phyloP scores from a whole-genome alignment of 768 basidiomycete genomes.

The Kwoniella europaea region DNA sequence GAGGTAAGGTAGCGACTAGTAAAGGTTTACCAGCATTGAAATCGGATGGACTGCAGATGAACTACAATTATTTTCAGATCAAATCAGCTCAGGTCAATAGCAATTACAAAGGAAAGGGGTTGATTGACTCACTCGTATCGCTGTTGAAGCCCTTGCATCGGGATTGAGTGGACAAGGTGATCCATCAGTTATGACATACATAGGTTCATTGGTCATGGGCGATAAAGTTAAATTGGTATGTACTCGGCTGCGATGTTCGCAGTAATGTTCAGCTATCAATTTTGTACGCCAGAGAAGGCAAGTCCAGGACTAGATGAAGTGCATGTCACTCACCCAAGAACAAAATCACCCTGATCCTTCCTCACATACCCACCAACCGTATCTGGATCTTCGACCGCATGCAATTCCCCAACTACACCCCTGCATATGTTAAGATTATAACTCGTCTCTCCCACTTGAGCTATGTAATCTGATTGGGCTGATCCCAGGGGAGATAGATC shows the following conservation, averaged over 20 bases:
- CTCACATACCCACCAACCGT: conserved; percentile 50
- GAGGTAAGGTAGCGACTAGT: conserved; percentile 72
- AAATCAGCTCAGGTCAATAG: too few relatives aligned
- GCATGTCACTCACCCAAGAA: conserved; percentile 43
- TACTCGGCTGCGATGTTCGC: conserved; percentile 60
- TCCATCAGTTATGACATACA: conserved; percentile 68
- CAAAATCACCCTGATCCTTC: conserved; percentile 50
- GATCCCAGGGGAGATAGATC: conserved; percentile 53
- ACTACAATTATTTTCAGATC: conserved; percentile 57
- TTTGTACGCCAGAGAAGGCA: background rate
- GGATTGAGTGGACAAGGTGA: conserved; percentile 67
- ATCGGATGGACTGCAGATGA: conserved; percentile 74
- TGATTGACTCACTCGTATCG: conserved; percentile 59
- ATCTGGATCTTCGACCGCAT: conserved; percentile 49
- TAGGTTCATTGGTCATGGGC: conserved; percentile 63
- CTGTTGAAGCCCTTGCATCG: conserved; percentile 66
- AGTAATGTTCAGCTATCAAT: background rate
- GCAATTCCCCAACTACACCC: conserved; percentile 51
- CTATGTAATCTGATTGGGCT: conserved; percentile 43
- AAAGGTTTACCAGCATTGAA: conserved; percentile 65
- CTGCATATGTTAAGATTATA: conserved; percentile 56
- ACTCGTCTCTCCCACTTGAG: conserved; percentile 38
- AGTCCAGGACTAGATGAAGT: background rate
- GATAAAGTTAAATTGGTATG: conserved; percentile 69
- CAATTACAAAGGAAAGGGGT: background rate